These are phyloP conservation scores for Colletotrichum tabaci DNA, from an alignment of 2,329 filamentous ascomycete species.

Conservation along the genomic window DNA sequence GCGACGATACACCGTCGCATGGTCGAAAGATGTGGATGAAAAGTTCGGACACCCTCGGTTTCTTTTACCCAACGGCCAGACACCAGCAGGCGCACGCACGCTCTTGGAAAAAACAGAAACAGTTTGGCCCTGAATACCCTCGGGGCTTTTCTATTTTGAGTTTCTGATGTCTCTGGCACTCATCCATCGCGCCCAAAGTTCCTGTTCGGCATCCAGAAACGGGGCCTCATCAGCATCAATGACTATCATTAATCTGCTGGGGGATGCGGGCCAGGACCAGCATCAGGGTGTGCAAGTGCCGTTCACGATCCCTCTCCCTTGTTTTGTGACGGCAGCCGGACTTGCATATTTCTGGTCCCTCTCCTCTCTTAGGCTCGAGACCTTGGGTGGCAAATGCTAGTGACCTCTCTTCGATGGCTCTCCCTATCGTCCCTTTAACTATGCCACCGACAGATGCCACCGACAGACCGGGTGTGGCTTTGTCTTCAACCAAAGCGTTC, in stretches of 20 bases:
- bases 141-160: slow-evolving; percentile 38
- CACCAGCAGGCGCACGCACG: slow-evolving; percentile 3
- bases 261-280: background rate
- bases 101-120: slow-evolving; percentile 1
- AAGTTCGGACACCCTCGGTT: slow-evolving; percentile 5
- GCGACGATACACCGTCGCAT: background rate
- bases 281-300: slow-evolving; percentile 22
- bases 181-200: slow-evolving; percentile 23
- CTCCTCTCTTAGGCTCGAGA: slow-evolving; percentile 5
- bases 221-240: slow-evolving; percentile 16
- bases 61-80: slow-evolving; percentile 1
- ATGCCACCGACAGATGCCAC: slow-evolving; percentile 18
- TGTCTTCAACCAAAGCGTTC: slow-evolving; percentile 16
- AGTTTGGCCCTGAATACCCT: slow-evolving; percentile 18
- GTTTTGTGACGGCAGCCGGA: slow-evolving; percentile 10
- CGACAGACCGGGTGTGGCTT: slow-evolving; percentile 19
- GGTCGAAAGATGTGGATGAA: background rate
- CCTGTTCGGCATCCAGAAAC: slow-evolving; percentile 26
- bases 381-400: slow-evolving; percentile 11
- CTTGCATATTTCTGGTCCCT: slow-evolving; percentile 23
- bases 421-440: slow-evolving; percentile 5
- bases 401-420: slow-evolving; percentile 14
- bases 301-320: slow-evolving; percentile 22
- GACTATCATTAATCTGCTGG: slow-evolving; percentile 6
- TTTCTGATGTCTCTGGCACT: slow-evolving; percentile 31